Evolutionary conservation across 2,329 filamentous ascomycete species (phyloP).

Genomic region (Cercospora berteroae): DNA sequence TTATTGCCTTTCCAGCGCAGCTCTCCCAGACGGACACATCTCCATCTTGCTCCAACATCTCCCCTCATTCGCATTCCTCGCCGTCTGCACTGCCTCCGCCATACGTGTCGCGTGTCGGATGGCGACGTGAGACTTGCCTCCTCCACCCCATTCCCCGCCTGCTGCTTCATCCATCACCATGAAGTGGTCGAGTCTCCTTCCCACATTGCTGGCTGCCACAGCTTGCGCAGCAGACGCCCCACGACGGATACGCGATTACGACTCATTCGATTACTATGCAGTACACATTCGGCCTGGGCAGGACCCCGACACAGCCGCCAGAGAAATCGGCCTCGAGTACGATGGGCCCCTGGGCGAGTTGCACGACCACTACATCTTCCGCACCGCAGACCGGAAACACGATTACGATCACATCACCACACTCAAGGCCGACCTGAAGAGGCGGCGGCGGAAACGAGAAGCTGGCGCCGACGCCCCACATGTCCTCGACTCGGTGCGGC

Average conservation of each 20-base stretch:
- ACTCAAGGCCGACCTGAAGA: constrained; percentile 53
- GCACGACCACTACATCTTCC: constrained; percentile 80
- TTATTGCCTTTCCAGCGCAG: neutral
- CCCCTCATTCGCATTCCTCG: neutral
- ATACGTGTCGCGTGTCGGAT: neutral
- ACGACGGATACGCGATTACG: constrained; percentile 51
- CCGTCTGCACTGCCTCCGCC: neutral
- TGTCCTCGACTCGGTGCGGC: constrained; percentile 69
- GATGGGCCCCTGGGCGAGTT: constrained; percentile 80
- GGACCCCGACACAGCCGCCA: constrained; percentile 67
- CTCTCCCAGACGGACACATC: neutral
- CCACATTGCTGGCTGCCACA: constrained; percentile 11
- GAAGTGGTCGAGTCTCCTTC: constrained; percentile 14
- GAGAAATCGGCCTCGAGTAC: constrained; percentile 70
- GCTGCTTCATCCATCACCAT: neutral
- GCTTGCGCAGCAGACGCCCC: constrained; percentile 7
- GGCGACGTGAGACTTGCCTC: neutral
- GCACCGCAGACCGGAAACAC: constrained; percentile 59
- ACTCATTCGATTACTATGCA: constrained; percentile 87
- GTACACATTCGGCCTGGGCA: constrained; percentile 70
- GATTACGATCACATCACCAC: constrained; percentile 50
- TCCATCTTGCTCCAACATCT: neutral
- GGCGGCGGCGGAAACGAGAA: constrained; percentile 62
- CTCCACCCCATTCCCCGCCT: neutral
- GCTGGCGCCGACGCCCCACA: constrained; percentile 49